Percentiles rank a stretch among this genome's conserved stretches.
Conservation (phyloP, 768 basidiomycete species). For the Auricularia sp. region DNA sequence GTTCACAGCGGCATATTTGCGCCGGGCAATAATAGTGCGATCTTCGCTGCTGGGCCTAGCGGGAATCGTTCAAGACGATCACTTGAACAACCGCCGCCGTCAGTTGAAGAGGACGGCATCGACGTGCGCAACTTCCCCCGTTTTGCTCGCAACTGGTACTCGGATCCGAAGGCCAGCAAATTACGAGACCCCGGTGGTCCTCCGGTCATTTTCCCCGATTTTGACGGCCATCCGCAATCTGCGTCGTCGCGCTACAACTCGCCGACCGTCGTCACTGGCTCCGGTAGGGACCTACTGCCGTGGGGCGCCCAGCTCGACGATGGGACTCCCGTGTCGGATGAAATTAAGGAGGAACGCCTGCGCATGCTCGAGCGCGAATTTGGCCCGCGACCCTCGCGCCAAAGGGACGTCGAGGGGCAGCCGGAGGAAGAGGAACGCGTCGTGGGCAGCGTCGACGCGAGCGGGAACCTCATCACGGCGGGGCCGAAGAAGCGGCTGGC, state of each 20-base stretch:
- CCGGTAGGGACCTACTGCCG: conserved; percentile 5
- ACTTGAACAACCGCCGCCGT: neutral
- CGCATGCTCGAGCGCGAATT: conserved; percentile 67
- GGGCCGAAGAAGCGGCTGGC: conserved; percentile 52
- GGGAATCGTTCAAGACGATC: neutral
- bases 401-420: conserved; percentile 20
- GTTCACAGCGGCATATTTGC: neutral
- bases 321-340: conserved; percentile 13
- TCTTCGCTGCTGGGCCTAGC: neutral
- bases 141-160: neutral
- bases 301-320: conserved; percentile 6
- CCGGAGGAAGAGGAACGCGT: conserved; percentile 41
- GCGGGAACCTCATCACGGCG: conserved; percentile 50
- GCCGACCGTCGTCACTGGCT: neutral
- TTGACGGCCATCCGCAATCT: neutral
- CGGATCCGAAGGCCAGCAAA: conserved; percentile 23
- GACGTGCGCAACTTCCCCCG: neutral
- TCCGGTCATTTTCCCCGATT: neutral
- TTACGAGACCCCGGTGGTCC: neutral
- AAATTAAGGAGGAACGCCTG: conserved; percentile 57
- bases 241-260: neutral
- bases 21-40: neutral
- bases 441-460: conserved; percentile 49
- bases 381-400: conserved; percentile 19
- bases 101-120: neutral